A percentile compares a stretch with the other conserved stretches of the same genome.
These are phyloP conservation scores for Piedraia hortae DNA, from an alignment of 2,329 filamentous ascomycete species.

Conservation along the genomic window DNA sequence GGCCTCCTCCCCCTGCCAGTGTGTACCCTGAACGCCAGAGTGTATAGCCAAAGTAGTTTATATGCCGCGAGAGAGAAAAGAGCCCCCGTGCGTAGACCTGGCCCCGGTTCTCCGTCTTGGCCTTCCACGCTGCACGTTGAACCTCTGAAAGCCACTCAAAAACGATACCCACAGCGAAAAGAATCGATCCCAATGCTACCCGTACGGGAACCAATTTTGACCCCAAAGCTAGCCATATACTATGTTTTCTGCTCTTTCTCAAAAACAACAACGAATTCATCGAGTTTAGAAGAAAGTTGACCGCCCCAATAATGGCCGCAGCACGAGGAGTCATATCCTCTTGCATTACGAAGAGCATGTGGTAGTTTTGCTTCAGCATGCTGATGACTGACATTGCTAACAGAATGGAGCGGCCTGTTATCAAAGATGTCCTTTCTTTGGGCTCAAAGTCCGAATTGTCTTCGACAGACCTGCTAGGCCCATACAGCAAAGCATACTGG, in stretches of 20 bases:
- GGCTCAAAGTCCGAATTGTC: too few species aligned
- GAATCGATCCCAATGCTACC: slow-evolving; percentile 19
- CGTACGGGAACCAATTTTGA: slow-evolving; percentile 20
- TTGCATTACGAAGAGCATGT: slow-evolving; percentile 20
- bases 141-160: slow-evolving; percentile 29
- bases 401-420: slow-evolving; percentile 19
- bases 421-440: slow-evolving; percentile 15
- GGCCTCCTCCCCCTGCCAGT: slow-evolving; percentile 20
- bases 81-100: slow-evolving; percentile 24
- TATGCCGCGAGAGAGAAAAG: slow-evolving; percentile 22
- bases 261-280: slow-evolving; percentile 28
- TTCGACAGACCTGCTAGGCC: too few species aligned
- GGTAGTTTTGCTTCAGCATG: slow-evolving; percentile 29
- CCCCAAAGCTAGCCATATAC: too few species aligned
- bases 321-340: slow-evolving; percentile 22
- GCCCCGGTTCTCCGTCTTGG: slow-evolving; percentile 23
- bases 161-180: slow-evolving; percentile 25
- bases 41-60: slow-evolving; percentile 27
- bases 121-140: slow-evolving; percentile 27
- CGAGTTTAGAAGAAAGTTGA: slow-evolving; percentile 29
- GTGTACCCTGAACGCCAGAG: slow-evolving; percentile 25
- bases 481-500: slow-evolving; percentile 22
- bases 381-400: slow-evolving; percentile 26
- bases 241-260: slow-evolving; percentile 13
- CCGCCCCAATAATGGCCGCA: slow-evolving; percentile 20